These are phyloP conservation scores for Beauveria scarabaeidicola DNA, from an alignment of 2,329 filamentous ascomycete genomes.

Conservation along the genomic window DNA sequence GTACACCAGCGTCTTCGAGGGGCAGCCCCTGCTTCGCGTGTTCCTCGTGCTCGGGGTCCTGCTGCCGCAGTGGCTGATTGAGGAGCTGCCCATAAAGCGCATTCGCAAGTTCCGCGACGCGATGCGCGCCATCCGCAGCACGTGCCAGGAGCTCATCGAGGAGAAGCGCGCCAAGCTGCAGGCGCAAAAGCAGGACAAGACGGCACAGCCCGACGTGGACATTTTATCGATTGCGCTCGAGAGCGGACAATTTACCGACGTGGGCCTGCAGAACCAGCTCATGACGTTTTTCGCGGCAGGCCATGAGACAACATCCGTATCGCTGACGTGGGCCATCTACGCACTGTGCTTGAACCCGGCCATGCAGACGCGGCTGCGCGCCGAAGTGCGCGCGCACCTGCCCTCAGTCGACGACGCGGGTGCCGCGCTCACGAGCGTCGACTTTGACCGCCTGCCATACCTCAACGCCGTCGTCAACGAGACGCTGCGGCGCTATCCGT, in stretches of 20 bases:
- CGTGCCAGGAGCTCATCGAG: conserved; percentile 60
- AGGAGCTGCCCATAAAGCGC: conserved; percentile 56
- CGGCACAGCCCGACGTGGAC: conserved; percentile 50
- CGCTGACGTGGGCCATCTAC: conserved; percentile 69
- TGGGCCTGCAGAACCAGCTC: conserved; percentile 76
- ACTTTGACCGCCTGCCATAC: conserved; percentile 63
- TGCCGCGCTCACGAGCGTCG: conserved; percentile 23
- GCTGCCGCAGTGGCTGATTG: conserved; percentile 54
- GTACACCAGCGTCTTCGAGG: conserved; percentile 47
- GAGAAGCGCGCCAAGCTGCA: conserved; percentile 53
- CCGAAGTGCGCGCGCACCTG: conserved; percentile 56
- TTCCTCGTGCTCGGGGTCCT: conserved; percentile 53
- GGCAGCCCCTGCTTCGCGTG: conserved; percentile 34
- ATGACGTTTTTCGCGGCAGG: conserved; percentile 84
- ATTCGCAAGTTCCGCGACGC: conserved; percentile 57
- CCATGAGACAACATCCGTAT: conserved; percentile 70
- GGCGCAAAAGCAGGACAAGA: conserved; percentile 24
- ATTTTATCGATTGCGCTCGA: conserved; percentile 75
- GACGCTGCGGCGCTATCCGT: conserved; percentile 62
- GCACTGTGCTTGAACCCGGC: conserved; percentile 57
- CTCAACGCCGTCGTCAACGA: conserved; percentile 64
- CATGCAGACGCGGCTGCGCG: conserved; percentile 57
- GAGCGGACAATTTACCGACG: conserved; percentile 66
- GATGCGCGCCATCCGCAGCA: conserved; percentile 49
- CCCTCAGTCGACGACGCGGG: conserved; percentile 34